Conservation (phyloP, 805 yeast species). For the Nakazawaea holstii region DNA sequence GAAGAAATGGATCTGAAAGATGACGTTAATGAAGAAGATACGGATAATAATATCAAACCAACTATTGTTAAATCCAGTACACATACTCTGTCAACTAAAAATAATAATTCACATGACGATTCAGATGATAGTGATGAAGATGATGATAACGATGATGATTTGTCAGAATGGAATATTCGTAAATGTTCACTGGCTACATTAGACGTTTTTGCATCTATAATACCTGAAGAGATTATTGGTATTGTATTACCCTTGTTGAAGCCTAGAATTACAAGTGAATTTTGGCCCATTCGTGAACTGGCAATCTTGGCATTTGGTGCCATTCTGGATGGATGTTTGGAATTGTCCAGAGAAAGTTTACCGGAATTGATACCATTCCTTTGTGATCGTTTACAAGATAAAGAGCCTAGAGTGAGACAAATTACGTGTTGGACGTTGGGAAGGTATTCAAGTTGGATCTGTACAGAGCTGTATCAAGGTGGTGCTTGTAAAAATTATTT, state of each 20-base stretch:
- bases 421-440: constrained; percentile 95
- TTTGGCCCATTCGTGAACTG: constrained; percentile 92
- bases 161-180: constrained; percentile 83
- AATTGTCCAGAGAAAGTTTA: constrained; percentile 61
- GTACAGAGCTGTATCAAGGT: constrained; percentile 56
- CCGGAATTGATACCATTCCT: constrained; percentile 82
- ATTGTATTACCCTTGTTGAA: constrained; percentile 72
- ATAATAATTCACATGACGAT: constrained; percentile 13
- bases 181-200: constrained; percentile 94
- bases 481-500: constrained; percentile 64
- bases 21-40: constrained; percentile 73
- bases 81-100: constrained; percentile 23
- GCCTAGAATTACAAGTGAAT: constrained; percentile 57
- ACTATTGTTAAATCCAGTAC: constrained; percentile 58
- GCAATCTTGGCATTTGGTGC: constrained; percentile 95
- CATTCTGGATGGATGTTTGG: constrained; percentile 82
- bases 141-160: constrained; percentile 66
- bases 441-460: constrained; percentile 79
- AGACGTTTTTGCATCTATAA: constrained; percentile 67
- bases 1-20: constrained; percentile 65
- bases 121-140: constrained; percentile 58
- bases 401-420: constrained; percentile 81
- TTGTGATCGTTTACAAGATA: constrained; percentile 71
- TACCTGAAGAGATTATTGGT: constrained; percentile 62
- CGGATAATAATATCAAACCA: constrained; percentile 85